Conservation (phyloP, 2,329 filamentous ascomycete species). For the Exophiala viscosa region DNA sequence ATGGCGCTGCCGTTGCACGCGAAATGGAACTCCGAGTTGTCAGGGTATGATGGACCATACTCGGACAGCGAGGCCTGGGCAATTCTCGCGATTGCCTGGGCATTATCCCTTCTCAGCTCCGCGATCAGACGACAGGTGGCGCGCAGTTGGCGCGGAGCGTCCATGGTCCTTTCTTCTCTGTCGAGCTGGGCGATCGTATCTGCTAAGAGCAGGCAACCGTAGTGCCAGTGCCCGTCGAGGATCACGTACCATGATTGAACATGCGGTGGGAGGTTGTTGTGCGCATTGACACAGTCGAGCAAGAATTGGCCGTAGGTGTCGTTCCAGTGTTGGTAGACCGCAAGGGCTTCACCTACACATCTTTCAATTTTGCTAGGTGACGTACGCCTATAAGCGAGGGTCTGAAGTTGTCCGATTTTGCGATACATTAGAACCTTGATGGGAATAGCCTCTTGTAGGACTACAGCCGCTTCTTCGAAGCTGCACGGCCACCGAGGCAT, state of each 20-base stretch:
- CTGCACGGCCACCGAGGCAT: conserved; percentile 51
- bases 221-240: conserved; percentile 57
- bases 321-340: conserved; percentile 56
- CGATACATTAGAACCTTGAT: conserved; percentile 59
- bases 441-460: conserved; percentile 52
- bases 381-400: conserved; percentile 44
- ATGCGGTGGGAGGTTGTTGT: conserved; percentile 49
- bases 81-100: conserved; percentile 16
- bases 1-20: conserved; percentile 54
- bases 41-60: conserved; percentile 12
- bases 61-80: conserved; percentile 16
- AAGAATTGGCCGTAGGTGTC: conserved; percentile 52
- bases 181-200: conserved; percentile 55
- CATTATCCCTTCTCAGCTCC: conserved; percentile 11
- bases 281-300: conserved; percentile 49
- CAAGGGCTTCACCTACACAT: conserved; percentile 46
- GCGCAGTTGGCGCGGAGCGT: conserved; percentile 11
- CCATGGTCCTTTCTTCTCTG: conserved; percentile 31
- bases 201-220: conserved; percentile 54
- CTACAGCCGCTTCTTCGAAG: conserved; percentile 48
- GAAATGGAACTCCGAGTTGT: conserved; percentile 44
- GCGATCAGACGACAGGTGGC: conserved; percentile 6
- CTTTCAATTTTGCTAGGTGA: conserved; percentile 44
- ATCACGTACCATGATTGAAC: conserved; percentile 61
- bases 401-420: conserved; percentile 55